Evolutionary conservation across 768 basidiomycete species (phyloP).

Genomic region (Lyophyllum shimeji): DNA sequence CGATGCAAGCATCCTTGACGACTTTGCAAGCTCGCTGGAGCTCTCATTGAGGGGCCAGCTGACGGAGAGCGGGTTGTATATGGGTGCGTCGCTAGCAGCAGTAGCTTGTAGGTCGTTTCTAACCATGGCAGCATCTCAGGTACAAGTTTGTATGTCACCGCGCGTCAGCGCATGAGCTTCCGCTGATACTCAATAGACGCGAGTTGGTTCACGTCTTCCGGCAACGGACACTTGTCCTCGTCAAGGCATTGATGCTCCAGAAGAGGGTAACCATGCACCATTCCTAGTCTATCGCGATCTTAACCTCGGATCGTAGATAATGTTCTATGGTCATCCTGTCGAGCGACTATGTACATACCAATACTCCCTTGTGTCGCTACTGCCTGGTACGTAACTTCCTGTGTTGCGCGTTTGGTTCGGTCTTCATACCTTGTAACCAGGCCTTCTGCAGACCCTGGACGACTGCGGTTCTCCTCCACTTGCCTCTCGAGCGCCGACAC

Average conservation of each 20-base stretch:
- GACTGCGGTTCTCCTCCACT: conserved; percentile 91
- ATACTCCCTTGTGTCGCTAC: conserved; percentile 91
- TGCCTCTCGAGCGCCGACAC: conserved; percentile 57
- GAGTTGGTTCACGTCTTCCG: conserved; percentile 94
- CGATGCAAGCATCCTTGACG: conserved; percentile 84
- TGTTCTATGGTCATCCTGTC: conserved; percentile 97
- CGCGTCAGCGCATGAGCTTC: not conserved
- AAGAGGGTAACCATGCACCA: conserved; percentile 61
- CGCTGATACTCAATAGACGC: conserved; percentile 48
- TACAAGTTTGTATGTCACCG: conserved; percentile 58
- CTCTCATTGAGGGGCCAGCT: conserved; percentile 71
- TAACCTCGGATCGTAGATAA: conserved; percentile 54
- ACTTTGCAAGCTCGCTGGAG: conserved; percentile 81
- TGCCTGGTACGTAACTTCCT: conserved; percentile 69
- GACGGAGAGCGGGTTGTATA: conserved; percentile 93
- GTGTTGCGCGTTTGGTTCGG: not conserved
- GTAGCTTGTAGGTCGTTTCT: not conserved
- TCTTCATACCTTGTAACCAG: conserved; percentile 32
- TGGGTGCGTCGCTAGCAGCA: conserved; percentile 58
- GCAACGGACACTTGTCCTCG: conserved; percentile 86
- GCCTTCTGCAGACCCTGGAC: conserved; percentile 83
- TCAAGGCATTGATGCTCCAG: conserved; percentile 93
- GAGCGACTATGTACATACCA: conserved; percentile 96
- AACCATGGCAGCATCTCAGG: conserved; percentile 36
- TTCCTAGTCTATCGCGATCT: not conserved